Evolutionary conservation across 2,329 filamentous ascomycete genomes (phyloP).

Genomic region (Fusarium goolgardi): DNA sequence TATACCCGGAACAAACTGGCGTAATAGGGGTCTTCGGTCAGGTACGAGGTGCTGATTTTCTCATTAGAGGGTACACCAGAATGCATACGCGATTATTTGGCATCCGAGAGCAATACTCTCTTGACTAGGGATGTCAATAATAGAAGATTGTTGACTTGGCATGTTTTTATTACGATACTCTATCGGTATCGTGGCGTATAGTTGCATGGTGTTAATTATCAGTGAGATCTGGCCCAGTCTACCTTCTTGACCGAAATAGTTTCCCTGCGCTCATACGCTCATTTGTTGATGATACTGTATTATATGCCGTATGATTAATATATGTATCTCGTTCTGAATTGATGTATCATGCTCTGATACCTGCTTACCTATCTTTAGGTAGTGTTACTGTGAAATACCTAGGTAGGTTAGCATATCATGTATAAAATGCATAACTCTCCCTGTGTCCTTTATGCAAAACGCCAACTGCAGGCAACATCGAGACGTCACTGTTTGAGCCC

Average conservation of each 20-base stretch:
- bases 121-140: neutral
- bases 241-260: neutral
- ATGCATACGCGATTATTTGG: constrained; percentile 2
- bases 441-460: constrained; percentile 19
- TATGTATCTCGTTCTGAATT: neutral
- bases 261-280: neutral
- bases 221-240: neutral
- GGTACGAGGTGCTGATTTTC: neutral
- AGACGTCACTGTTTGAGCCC: constrained; percentile 50
- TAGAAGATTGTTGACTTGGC: neutral
- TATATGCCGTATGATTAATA: neutral
- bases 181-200: neutral
- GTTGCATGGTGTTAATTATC: neutral
- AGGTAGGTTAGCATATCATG: neutral
- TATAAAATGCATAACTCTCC: constrained; percentile 25
- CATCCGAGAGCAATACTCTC: neutral
- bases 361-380: no score
- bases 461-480: constrained; percentile 50
- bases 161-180: neutral
- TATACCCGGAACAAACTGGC: constrained; percentile 41
- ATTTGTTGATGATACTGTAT: neutral
- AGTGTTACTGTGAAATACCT: neutral
- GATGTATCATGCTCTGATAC: neutral
- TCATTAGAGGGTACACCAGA: neutral
- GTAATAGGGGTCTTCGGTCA: constrained; percentile 15